Percentiles rank a stretch among this genome's conserved stretches.
phyloP scores from a whole-genome alignment of 2,329 filamentous ascomycete species.

The Hypoxylon sp. region DNA sequence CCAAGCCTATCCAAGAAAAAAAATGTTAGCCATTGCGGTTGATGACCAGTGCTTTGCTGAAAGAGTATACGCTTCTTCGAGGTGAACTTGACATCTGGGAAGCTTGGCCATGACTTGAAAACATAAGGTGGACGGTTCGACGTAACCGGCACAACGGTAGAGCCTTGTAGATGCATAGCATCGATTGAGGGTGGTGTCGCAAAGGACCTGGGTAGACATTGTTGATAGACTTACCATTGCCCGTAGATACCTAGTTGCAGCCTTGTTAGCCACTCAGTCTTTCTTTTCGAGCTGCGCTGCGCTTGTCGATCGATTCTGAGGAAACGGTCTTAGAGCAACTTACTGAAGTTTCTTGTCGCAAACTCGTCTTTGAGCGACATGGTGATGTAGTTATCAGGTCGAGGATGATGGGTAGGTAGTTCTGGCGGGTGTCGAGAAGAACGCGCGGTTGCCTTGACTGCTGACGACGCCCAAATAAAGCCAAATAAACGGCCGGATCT shows the following conservation, averaged over 20 bases:
- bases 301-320: slow-evolving; percentile 3
- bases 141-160: neutral
- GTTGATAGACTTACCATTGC: slow-evolving; percentile 68
- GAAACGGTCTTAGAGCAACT: slow-evolving; percentile 44
- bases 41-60: neutral
- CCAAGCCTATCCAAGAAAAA: slow-evolving; percentile 61
- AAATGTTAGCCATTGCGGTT: slow-evolving; percentile 33
- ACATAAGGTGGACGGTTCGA: neutral
- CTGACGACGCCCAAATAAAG: slow-evolving; percentile 31
- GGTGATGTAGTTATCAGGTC: slow-evolving; percentile 49
- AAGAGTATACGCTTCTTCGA: neutral
- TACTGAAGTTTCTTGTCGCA: slow-evolving; percentile 77
- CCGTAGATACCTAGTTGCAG: slow-evolving; percentile 70
- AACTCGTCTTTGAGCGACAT: slow-evolving; percentile 79
- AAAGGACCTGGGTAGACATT: slow-evolving; percentile 3
- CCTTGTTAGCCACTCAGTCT: slow-evolving; percentile 46
- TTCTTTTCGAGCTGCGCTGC: slow-evolving; percentile 14
- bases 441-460: slow-evolving; percentile 1
- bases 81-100: neutral
- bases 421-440: slow-evolving; percentile 14
- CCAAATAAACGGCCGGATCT: slow-evolving; percentile 15
- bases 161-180: neutral
- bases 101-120: neutral
- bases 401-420: neutral
- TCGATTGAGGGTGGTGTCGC: slow-evolving; percentile 4